Conservation (phyloP, 2,329 filamentous ascomycete genomes). For the Acrocalymma vagum region DNA sequence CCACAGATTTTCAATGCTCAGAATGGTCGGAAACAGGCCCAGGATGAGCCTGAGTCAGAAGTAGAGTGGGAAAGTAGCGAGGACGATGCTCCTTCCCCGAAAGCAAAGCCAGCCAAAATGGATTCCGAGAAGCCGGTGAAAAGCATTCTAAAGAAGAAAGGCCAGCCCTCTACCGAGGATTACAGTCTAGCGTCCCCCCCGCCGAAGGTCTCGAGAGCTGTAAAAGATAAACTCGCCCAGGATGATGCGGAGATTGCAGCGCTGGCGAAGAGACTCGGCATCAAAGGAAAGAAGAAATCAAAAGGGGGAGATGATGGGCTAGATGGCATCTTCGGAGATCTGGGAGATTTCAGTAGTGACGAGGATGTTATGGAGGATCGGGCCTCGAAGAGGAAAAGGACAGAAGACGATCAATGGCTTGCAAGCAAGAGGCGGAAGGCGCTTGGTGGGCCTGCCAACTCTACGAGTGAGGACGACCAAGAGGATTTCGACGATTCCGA, state of each 20-base stretch:
- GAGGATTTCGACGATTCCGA: constrained; percentile 28
- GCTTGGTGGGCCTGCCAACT: constrained; percentile 22
- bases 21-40: constrained; percentile 21
- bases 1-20: constrained; percentile 24
- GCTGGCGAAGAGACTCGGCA: constrained; percentile 86
- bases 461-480: constrained; percentile 31
- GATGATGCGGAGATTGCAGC: constrained; percentile 91
- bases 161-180: constrained; percentile 7
- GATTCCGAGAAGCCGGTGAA: constrained; percentile 37
- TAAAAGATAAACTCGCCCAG: constrained; percentile 71
- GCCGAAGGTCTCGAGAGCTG: constrained; percentile 44
- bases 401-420: constrained; percentile 70
- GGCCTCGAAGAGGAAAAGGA: constrained; percentile 63
- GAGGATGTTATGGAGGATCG: constrained; percentile 54
- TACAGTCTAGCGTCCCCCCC: constrained; percentile 24
- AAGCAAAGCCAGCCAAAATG: constrained; percentile 19
- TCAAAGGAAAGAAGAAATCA: constrained; percentile 76
- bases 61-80: constrained; percentile 43
- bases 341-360: constrained; percentile 56
- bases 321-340: constrained; percentile 76
- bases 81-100: constrained; percentile 36
- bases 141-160: constrained; percentile 36
- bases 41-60: constrained; percentile 33
- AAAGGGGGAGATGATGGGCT: constrained; percentile 84
- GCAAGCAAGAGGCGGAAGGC: constrained; percentile 66